phyloP scores from a whole-genome alignment of 2,329 filamentous ascomycete species.

The Colletotrichum sp. region DNA sequence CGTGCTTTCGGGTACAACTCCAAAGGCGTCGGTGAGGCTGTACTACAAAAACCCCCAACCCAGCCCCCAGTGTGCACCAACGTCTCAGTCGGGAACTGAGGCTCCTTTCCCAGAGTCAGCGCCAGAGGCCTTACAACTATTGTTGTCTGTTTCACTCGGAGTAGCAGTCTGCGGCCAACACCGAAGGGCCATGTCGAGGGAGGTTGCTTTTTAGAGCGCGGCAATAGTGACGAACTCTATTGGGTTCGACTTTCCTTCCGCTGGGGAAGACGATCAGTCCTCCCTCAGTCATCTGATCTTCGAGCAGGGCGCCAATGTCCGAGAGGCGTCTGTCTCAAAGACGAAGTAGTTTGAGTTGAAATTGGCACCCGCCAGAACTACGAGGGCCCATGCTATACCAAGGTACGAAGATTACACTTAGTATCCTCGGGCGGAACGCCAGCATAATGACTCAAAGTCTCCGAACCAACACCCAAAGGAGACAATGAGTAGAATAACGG shows the following conservation, averaged over 20 bases:
- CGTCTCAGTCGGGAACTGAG: background rate
- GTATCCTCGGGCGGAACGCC: background rate
- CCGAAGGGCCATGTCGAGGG: fast-evolving
- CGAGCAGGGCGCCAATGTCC: background rate
- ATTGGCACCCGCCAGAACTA: background rate
- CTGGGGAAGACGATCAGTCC: background rate
- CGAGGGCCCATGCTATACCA: background rate
- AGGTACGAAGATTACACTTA: background rate
- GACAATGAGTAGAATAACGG: background rate
- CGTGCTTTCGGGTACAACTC: background rate
- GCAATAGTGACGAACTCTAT: background rate
- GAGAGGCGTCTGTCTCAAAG: background rate
- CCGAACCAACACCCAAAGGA: background rate
- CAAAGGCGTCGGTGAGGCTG: background rate
- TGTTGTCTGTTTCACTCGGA: background rate
- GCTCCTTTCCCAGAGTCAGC: background rate
- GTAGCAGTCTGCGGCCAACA: background rate
- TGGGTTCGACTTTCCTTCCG: background rate
- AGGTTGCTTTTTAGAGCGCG: background rate
- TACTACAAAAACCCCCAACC: background rate
- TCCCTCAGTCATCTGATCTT: background rate
- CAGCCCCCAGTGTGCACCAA: background rate
- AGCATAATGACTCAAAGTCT: background rate
- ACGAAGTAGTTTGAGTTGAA: background rate
- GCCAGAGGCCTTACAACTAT: background rate